Percentiles rank a stretch among this genome's conserved stretches.
These are phyloP conservation scores for Gossypium laxum DNA, from an alignment of 441 rosid genomes.

Conservation along the genomic window DNA sequence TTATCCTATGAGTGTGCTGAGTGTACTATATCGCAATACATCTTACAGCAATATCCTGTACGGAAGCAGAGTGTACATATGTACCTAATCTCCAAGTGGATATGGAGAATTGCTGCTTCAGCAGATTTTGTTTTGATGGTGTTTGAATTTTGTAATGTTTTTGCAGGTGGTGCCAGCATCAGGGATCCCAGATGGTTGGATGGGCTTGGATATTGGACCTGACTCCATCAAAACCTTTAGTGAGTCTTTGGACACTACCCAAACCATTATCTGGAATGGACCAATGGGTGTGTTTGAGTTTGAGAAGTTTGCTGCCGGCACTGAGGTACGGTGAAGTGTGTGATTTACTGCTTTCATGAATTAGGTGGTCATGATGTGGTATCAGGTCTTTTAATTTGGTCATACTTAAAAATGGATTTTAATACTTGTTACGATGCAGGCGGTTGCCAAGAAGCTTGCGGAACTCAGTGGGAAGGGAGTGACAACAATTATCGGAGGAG, in stretches of 20 bases:
- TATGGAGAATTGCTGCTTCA: not conserved
- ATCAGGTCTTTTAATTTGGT: not conserved
- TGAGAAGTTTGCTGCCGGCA: conserved; percentile 76
- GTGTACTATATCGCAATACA: not conserved
- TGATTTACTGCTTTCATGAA: not conserved
- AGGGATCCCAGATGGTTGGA: conserved; percentile 86
- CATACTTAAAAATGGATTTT: not conserved
- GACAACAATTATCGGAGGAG: conserved; percentile 88
- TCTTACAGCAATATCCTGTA: not conserved
- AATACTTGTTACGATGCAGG: conserved; percentile 27
- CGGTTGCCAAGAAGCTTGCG: conserved; percentile 65
- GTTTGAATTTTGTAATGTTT: not conserved
- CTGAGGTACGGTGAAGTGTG: conserved; percentile 41
- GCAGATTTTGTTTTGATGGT: too few species aligned
- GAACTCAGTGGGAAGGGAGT: conserved; percentile 71
- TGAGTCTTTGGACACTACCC: conserved; percentile 53
- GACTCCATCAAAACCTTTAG: conserved; percentile 67
- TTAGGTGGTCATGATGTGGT: not conserved
- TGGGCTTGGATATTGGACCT: conserved; percentile 91
- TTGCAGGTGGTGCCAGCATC: conserved; percentile 71
- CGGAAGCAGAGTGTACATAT: not conserved
- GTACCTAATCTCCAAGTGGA: not conserved
- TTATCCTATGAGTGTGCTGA: not conserved
- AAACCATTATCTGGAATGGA: conserved; percentile 93
- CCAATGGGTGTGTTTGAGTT: conserved; percentile 96